Conservation (phyloP, 331 rosid genomes). For the Rhamnella rubrinervis region DNA sequence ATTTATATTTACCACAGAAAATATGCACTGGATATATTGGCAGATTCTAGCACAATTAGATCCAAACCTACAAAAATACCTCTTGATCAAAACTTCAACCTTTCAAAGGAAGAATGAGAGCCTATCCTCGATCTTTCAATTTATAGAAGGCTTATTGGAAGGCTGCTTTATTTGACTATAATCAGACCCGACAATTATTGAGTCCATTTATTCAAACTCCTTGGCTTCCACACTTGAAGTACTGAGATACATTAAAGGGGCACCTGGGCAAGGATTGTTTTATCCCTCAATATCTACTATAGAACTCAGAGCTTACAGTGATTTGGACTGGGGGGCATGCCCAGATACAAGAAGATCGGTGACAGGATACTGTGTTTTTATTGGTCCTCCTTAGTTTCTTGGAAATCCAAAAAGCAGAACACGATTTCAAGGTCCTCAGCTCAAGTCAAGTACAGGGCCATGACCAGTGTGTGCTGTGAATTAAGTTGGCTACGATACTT, state of each 20-base stretch:
- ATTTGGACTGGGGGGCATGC: not conserved
- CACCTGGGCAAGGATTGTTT: not conserved
- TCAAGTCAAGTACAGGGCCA: not conserved
- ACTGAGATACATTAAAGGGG: not conserved
- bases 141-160: not conserved
- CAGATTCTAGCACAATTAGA: not conserved
- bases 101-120: not conserved
- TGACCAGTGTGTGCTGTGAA: not conserved
- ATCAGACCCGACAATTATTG: not conserved
- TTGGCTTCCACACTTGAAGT: not conserved
- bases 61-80: not conserved
- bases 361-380: not conserved
- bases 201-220: not conserved
- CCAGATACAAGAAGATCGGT: not conserved
- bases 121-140: not conserved
- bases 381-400: not conserved
- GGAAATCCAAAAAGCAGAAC: not conserved
- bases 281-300: too few relatives aligned
- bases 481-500: not conserved
- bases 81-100: too few relatives aligned
- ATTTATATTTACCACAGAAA: too few relatives aligned
- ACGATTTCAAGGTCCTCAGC: not conserved
- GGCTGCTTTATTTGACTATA: not conserved
- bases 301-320: not conserved
- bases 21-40: not conserved